Conservation (phyloP, 2,329 filamentous ascomycete species). For the Penicillium polonicum region DNA sequence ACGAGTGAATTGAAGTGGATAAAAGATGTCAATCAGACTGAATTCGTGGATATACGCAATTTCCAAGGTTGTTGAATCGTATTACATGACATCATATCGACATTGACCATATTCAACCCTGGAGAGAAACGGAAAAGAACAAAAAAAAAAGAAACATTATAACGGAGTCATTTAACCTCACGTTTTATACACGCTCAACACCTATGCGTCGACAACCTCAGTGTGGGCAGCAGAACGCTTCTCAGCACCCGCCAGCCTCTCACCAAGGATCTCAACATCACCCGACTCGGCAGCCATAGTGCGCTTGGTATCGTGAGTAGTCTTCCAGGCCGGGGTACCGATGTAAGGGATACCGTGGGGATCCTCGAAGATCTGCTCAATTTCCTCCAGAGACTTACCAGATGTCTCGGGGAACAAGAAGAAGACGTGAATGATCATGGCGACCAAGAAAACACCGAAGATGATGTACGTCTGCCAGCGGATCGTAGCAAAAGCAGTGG, state of each 20-base stretch:
- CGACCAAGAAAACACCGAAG: conserved; percentile 69
- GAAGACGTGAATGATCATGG: conserved; percentile 64
- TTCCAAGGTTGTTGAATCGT: background rate
- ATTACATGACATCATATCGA: conserved; percentile 10
- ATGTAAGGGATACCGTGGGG: conserved; percentile 38
- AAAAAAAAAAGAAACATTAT: background rate
- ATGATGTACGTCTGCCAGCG: conserved; percentile 67
- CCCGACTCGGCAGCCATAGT: conserved; percentile 32
- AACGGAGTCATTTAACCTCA: background rate
- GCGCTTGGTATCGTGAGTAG: conserved; percentile 30
- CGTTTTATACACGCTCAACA: background rate
- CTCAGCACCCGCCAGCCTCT: conserved; percentile 21
- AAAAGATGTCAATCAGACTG: conserved; percentile 1
- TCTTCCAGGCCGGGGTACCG: conserved; percentile 42
- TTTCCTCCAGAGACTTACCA: conserved; percentile 72
- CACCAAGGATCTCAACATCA: conserved; percentile 29
- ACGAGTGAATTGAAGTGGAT: background rate
- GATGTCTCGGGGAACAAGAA: conserved; percentile 67
- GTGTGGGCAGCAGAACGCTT: conserved; percentile 16
- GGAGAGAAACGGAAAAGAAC: background rate
- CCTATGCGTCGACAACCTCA: conserved; percentile 4
- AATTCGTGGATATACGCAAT: background rate
- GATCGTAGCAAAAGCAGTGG: conserved; percentile 57
- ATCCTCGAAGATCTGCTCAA: conserved; percentile 65
- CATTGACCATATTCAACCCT: background rate